Evolutionary conservation across 73 alveolate species (phyloP).

Genomic region (Blepharisma japonicum): DNA sequence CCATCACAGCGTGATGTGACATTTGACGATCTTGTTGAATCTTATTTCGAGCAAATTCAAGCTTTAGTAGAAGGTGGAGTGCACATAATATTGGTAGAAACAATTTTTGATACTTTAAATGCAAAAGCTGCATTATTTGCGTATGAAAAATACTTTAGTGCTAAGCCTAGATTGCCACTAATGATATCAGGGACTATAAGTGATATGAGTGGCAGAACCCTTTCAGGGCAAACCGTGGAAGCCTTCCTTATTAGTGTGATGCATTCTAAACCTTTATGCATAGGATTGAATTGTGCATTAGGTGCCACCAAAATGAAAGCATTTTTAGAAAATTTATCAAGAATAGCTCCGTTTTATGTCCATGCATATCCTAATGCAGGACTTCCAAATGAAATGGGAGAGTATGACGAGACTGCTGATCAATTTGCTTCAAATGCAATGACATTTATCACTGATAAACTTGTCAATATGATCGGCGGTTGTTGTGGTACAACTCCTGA

Average conservation of each 20-base stretch:
- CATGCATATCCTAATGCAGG: slow-evolving; percentile 92
- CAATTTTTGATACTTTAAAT: slow-evolving; percentile 80
- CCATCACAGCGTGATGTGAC: slow-evolving; percentile 61
- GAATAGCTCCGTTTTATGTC: slow-evolving; percentile 51
- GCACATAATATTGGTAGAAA: slow-evolving; percentile 71
- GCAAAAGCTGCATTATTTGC: slow-evolving; percentile 79
- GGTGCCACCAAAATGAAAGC: slow-evolving; percentile 77
- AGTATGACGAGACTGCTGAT: slow-evolving; percentile 87
- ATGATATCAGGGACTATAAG: slow-evolving; percentile 73
- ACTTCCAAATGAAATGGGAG: slow-evolving; percentile 88
- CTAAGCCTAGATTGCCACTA: slow-evolving; percentile 61
- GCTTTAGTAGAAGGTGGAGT: slow-evolving; percentile 83
- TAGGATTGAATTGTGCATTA: slow-evolving; percentile 83
- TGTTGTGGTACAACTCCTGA: slow-evolving; percentile 89
- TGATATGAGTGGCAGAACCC: slow-evolving; percentile 82
- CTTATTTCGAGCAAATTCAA: slow-evolving; percentile 63
- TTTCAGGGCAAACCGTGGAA: slow-evolving; percentile 82
- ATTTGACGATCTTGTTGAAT: slow-evolving; percentile 60
- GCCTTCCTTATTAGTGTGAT: slow-evolving; percentile 71
- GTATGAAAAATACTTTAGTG: slow-evolving; percentile 54
- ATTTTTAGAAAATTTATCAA: slow-evolving; percentile 61
- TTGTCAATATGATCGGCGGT: slow-evolving; percentile 83
- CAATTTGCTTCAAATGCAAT: slow-evolving; percentile 50
- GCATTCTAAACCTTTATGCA: slow-evolving; percentile 80
- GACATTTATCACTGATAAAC: slow-evolving; percentile 56